Base-by-base conservation (phyloP, 371 early-diverging fungal species). In the Mucor indicus region DNA sequence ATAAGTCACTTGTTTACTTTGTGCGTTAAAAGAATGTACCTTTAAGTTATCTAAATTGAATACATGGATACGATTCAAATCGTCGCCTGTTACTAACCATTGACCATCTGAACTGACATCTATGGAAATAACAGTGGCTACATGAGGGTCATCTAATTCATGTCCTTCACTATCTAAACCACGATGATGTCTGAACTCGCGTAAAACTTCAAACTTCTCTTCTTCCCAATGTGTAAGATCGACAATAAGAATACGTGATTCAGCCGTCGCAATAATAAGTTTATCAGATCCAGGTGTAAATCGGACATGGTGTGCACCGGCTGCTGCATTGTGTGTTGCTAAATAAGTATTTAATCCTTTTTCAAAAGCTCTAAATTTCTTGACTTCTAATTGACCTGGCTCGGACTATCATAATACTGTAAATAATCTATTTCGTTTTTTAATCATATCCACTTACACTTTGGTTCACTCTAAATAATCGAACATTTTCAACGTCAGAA, bases 81-180 rank as follows among this genome's bases (percentile, higher is more conserved):
- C 69, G 61, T 93, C 95, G 4, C 84, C 87, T 7, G 88, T 85
- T 2, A 85, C 92, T 25, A 93, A 62, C 84, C 87, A 91, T 55
- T 83, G 83, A 15, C 86, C 89, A 63, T 91, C 91, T 3, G 69
- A 64, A 57, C 91, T 91, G 20, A 90, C 80, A 17, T 86, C 75
- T 57, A 93, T 62, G 2, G 78, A 64, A 11, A 62, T 55, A 15
- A 91, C 79, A 0, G 89, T 83, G n/a, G 67, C 54, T 56, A 76
- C 48, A 57, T 72, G 46, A 62, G 72, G 48, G 48, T 77, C 66
- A 7, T 72, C 72, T 20, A 61, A 60, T 35, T 57, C 56, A 19
- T 69, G 62, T 35, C 70, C 80, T n/a, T 75, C 79, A 23, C 68
- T 77, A 47, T 77, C 76, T 19, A 74, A 57, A 12, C 76, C 82